Conservation (phyloP, 1,139 yeast genomes). For the Lodderomyces theae region DNA sequence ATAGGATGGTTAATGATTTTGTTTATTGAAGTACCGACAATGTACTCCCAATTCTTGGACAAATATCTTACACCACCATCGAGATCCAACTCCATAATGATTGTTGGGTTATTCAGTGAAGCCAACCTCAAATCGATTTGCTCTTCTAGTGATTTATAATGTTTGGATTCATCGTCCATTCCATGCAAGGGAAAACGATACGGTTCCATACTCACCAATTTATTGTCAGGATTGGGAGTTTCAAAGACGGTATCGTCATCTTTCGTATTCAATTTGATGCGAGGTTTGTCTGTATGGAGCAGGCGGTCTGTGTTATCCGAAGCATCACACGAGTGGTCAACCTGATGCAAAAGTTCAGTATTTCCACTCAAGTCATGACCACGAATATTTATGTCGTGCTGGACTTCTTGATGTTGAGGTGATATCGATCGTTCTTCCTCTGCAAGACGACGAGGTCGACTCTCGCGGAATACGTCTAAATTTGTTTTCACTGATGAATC, state of each 20-base stretch:
- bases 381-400: not conserved
- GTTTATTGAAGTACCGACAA: slow-evolving; percentile 63
- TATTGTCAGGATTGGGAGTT: not conserved
- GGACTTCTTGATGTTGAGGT: slow-evolving; percentile 4
- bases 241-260: not conserved
- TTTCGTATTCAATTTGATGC: not conserved
- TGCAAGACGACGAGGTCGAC: not conserved
- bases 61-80: slow-evolving; percentile 75
- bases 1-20: slow-evolving; percentile 61
- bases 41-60: slow-evolving; percentile 71
- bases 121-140: slow-evolving; percentile 53
- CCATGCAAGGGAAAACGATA: not conserved
- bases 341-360: not conserved
- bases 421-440: slow-evolving; percentile 6
- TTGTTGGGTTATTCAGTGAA: slow-evolving; percentile 69
- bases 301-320: not conserved
- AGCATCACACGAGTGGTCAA: not conserved
- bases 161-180: not conserved
- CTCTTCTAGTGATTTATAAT: slow-evolving; percentile 28
- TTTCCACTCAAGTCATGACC: not conserved
- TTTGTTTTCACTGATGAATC: no score
- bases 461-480: slow-evolving; percentile 1
- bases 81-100: slow-evolving; percentile 80
- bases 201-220: not conserved
- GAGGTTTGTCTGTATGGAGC: not conserved